Evolutionary conservation across 139 green algal species (phyloP), one percentile per base, ranked within the genome.

Genomic region (Chlamydomonas applanata): DNA sequence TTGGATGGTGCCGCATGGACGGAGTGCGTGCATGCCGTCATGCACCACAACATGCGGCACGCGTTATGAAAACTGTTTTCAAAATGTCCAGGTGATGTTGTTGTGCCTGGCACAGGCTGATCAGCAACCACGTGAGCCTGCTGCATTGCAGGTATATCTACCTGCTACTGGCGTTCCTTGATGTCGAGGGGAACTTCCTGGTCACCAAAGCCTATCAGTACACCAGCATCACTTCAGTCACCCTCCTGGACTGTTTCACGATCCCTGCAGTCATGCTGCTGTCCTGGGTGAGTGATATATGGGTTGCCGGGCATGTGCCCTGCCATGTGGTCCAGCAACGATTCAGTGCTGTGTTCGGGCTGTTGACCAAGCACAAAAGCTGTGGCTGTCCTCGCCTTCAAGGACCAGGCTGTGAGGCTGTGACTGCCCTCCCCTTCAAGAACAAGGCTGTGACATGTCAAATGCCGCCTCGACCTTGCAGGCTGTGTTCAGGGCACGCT

Each of bases 201-300:
- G 79, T 92, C 2, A 80, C 79, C 19, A 76, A 74, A 61, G 86
- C 89, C 13, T 93, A 88, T 72, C 83, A 90, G 66, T 94, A 90
- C 85, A 97, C 91, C n/a, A 89, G 77, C 30, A 78, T 97, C n/a
- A 95, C 91, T 4, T 87, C 70, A 16, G 91, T 97, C 3, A 91
- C 84, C 0, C 79, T 97, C 11, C 86, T 97, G 1, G 91, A 97
- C 79, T 92, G 78, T 75, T 91, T 86, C 63, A 89, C 92, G 33
- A 91, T 97, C 36, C 93, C 93, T 14, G 73, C 69, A 0, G 86
- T 85, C 5, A 87, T 94, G 82, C 40, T 79, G 0, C 86, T 92
- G 0, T 84, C 73, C 1, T 79, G 59, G 25, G 1, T 79, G 2
- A 49, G 40, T 49, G 7, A 7, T 49, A 11, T n/a, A n/a, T n/a